These are phyloP conservation scores for Turritis glabra DNA, from an alignment of 345 rosid genomes.

Conservation along the genomic window DNA sequence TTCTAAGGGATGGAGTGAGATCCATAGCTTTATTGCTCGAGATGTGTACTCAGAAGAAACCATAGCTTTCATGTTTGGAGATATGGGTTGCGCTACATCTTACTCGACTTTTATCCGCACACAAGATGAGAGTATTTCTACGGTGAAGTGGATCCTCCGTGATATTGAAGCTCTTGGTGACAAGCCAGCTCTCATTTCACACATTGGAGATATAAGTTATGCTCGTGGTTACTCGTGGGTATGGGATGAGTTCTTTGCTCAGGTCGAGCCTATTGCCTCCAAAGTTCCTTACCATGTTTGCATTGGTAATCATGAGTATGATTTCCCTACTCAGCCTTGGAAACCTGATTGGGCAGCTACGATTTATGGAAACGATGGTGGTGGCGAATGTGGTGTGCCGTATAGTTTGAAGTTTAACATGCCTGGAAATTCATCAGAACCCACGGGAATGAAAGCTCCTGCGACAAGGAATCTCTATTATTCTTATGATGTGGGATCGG, in stretches of 20 bases:
- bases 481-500: slow-evolving; percentile 69
- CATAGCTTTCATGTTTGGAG: slow-evolving; percentile 83
- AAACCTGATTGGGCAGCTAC: slow-evolving; percentile 72
- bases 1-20: slow-evolving; percentile 77
- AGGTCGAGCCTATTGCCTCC: slow-evolving; percentile 79
- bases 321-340: slow-evolving; percentile 94
- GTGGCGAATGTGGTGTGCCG: slow-evolving; percentile 96
- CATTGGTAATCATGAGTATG: slow-evolving; percentile 92
- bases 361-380: slow-evolving; percentile 74
- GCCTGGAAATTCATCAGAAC: slow-evolving; percentile 89
- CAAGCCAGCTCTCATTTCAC: slow-evolving; percentile 71
- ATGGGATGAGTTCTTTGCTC: slow-evolving; percentile 90
- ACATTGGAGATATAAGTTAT: slow-evolving; percentile 92
- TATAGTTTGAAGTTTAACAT: slow-evolving; percentile 79
- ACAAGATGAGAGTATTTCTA: slow-evolving; percentile 79
- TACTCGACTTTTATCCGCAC: slow-evolving; percentile 70
- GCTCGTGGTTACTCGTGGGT: slow-evolving; percentile 92
- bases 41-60: slow-evolving; percentile 57
- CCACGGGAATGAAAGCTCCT: slow-evolving; percentile 68
- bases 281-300: slow-evolving; percentile 88
- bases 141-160: slow-evolving; percentile 86
- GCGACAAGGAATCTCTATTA: slow-evolving; percentile 81
- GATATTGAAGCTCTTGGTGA: slow-evolving; percentile 78
- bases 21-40: slow-evolving; percentile 64
- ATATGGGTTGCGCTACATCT: slow-evolving; percentile 86